Percentiles rank a stretch among this genome's conserved stretches.
Evolutionary conservation across 495 filamentous ascomycete genomes (phyloP).

Genomic region (Penicillium lividum): DNA sequence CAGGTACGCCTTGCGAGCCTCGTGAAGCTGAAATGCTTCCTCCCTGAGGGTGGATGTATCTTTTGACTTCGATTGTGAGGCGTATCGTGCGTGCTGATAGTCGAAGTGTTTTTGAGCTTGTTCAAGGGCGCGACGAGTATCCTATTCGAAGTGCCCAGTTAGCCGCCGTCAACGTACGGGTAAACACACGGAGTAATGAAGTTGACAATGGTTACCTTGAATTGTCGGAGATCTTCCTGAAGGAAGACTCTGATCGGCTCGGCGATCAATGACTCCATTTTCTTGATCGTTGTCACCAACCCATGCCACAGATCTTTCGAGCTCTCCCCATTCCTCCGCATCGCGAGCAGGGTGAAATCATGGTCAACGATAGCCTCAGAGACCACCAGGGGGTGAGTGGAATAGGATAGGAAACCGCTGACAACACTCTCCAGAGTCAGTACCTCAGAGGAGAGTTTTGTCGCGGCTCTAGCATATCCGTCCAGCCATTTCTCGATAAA

Average conservation of each 20-base stretch:
- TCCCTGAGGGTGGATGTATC: conserved; percentile 87
- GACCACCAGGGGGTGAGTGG: conserved; percentile 67
- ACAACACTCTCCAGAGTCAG: conserved; percentile 67
- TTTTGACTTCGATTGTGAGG: conserved; percentile 85
- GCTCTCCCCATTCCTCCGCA: conserved; percentile 81
- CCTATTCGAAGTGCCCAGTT: conserved; percentile 54
- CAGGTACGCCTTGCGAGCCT: conserved; percentile 87
- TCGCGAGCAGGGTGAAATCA: conserved; percentile 87
- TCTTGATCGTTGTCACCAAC: conserved; percentile 68
- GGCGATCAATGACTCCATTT: conserved; percentile 71
- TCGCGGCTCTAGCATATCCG: conserved; percentile 73
- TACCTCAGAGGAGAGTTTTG: conserved; percentile 75
- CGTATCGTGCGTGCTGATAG: conserved; percentile 73
- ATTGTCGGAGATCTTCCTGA: conserved; percentile 65
- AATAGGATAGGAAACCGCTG: conserved; percentile 69
- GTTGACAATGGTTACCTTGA: conserved; percentile 51
- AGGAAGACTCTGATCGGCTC: conserved; percentile 82
- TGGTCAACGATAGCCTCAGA: conserved; percentile 85
- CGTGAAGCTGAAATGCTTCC: conserved; percentile 94
- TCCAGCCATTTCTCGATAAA: conserved; percentile 93
- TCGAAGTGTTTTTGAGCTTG: conserved; percentile 83
- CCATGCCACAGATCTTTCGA: conserved; percentile 82
- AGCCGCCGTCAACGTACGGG: neutral
- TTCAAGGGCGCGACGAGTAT: conserved; percentile 72
- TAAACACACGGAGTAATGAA: neutral